phyloP scores from a whole-genome alignment of 2,329 filamentous ascomycete species.

The Capronia epimyces region DNA sequence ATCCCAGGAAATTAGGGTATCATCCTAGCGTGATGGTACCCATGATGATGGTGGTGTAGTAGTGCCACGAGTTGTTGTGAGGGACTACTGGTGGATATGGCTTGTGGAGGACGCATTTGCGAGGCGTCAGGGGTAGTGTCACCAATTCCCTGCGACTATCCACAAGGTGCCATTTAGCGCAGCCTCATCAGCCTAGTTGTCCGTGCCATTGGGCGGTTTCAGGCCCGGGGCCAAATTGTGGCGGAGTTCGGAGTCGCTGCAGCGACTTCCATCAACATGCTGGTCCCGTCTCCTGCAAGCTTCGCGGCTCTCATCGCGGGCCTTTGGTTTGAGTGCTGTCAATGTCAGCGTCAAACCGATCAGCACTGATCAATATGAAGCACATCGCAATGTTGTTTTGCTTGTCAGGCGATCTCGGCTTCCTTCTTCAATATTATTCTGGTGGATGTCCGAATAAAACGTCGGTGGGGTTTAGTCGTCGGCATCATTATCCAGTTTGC shows the following conservation, averaged over 20 bases:
- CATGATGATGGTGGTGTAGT: neutral
- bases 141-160: neutral
- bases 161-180: neutral
- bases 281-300: neutral
- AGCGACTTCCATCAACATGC: constrained; percentile 3
- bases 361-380: neutral
- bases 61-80: constrained; percentile 1
- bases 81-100: constrained; percentile 3
- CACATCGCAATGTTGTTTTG: neutral
- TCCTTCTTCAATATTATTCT: neutral
- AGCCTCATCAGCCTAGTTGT: neutral
- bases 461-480: neutral
- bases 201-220: neutral
- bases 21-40: constrained; percentile 13
- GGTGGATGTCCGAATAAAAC: constrained; percentile 3
- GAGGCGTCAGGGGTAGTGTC: constrained; percentile 4
- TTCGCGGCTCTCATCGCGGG: constrained; percentile 5
- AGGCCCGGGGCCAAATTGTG: neutral
- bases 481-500: neutral
- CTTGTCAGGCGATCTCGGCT: neutral
- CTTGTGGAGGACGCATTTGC: constrained; percentile 11
- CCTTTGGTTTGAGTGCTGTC: constrained; percentile 11
- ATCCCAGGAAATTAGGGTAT: constrained; percentile 17
- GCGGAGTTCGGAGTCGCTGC: neutral
- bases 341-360: neutral